Evolutionary conservation across 768 basidiomycete species (phyloP).

Genomic region (Trametopsis cervina): DNA sequence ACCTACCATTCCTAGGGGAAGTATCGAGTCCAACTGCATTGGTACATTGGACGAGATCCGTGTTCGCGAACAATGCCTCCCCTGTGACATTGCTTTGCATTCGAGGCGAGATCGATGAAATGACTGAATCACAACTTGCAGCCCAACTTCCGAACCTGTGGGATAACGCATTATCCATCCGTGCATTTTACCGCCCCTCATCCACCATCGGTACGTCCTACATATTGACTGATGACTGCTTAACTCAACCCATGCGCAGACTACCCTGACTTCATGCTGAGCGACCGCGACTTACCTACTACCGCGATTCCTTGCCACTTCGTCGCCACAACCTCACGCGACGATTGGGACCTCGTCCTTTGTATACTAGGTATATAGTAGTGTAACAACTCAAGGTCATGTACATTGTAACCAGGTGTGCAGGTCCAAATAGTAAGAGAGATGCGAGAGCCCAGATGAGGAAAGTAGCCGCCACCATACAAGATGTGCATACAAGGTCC

Average conservation of each 20-base stretch:
- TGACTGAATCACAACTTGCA: conserved; percentile 9
- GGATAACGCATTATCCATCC: conserved; percentile 31
- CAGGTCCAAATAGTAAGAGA: neutral
- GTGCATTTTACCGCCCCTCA: conserved; percentile 38
- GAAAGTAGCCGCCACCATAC: neutral
- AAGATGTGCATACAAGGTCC: neutral
- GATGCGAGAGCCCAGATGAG: neutral
- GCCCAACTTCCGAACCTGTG: conserved; percentile 14
- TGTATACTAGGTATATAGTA: conserved; percentile 32
- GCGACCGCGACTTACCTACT: conserved; percentile 26
- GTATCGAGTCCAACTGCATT: neutral
- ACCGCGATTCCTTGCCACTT: conserved; percentile 46
- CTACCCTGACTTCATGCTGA: conserved; percentile 25
- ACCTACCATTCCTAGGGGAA: neutral
- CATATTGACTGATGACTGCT: neutral
- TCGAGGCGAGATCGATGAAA: conserved; percentile 9
- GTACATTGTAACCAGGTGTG: neutral
- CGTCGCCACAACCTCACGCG: conserved; percentile 34
- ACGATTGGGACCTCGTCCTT: conserved; percentile 53
- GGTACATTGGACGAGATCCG: conserved; percentile 21
- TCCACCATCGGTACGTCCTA: conserved; percentile 24
- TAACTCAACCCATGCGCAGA: neutral
- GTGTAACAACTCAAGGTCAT: conserved; percentile 2
- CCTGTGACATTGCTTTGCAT: conserved; percentile 9
- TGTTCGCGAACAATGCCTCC: conserved; percentile 29